Base-by-base conservation (phyloP, 495 filamentous ascomycete species). In the Trichoderma asperelloides region DNA sequence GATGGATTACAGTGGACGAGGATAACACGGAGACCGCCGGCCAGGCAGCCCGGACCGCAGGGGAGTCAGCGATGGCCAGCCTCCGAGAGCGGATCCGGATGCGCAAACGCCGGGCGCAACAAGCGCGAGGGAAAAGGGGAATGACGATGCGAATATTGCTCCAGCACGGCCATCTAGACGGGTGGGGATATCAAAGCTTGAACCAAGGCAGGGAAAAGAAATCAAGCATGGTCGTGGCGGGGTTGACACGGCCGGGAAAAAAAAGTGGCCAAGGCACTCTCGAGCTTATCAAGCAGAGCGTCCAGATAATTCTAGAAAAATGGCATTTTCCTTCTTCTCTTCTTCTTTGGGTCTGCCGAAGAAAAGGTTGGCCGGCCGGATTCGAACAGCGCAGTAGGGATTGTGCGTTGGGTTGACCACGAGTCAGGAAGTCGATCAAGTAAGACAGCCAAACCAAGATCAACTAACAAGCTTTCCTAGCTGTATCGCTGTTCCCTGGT, bases 91-190 rank as follows among this genome's bases (percentile, higher is more conserved):
- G 55, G 55, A 60, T 60, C 49, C 55, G 27, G 55, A 18, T 60
- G 55, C 23, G 9, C 55, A 60, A 60, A 60, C 55, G 3, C 27
- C 55, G 55, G 55, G 55, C 55, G 55, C 55, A 30, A 60, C 47
- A 51, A 23, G 47, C 23, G 55, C 55, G 27, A 60, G 27, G 55
- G 5, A 37, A 60, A 60, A 60, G 27, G 55, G 55, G 55, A 30
- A 60, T 60, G 55, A 60, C 55, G 55, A 60, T 23, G 27, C 27
- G 25, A 66, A 66, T 27, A 18, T 33, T 55, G 64, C 49, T 39
- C 43, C 64, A 45, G 55, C 23, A 30, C 43, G 43, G 43, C 64
- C 64, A 55, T 37, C n/a, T 66, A 25, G 64, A 51, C 43, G 64
- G 33, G 37, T 65, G 64, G 64, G 40, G 25, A 45, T 65, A 47